Evolutionary conservation across 2,329 filamentous ascomycete species (phyloP).

Genomic region (Furcasterigmium furcatum): DNA sequence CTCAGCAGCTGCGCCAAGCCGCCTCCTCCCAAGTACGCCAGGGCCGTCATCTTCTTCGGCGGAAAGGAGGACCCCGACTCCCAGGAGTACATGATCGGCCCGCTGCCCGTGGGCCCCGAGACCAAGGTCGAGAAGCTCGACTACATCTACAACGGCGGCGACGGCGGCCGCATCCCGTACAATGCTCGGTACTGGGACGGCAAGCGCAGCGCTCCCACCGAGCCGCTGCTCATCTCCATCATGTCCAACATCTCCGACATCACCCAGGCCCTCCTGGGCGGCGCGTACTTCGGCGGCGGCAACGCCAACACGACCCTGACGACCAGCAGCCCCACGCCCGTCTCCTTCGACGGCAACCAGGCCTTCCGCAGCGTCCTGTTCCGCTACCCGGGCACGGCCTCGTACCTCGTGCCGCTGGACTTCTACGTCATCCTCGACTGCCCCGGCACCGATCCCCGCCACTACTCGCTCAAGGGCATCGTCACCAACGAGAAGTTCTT

Average conservation of each 20-base stretch:
- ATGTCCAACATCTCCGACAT: constrained; percentile 44
- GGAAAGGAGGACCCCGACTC: constrained; percentile 36
- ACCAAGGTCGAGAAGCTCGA: constrained; percentile 34
- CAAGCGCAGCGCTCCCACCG: constrained; percentile 23
- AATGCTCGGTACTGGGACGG: constrained; percentile 28
- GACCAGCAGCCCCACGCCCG: constrained; percentile 28
- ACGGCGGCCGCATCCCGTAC: constrained; percentile 29
- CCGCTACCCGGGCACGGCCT: constrained; percentile 31
- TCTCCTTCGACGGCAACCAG: constrained; percentile 34
- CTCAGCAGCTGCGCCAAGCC: constrained; percentile 28
- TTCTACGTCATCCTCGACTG: constrained; percentile 40
- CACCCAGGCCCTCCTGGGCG: constrained; percentile 32
- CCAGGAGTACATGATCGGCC: constrained; percentile 46
- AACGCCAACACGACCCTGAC: constrained; percentile 24
- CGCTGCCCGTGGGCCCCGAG: constrained; percentile 35
- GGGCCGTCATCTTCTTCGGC: constrained; percentile 41
- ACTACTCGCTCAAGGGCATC: constrained; percentile 37
- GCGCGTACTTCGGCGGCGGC: constrained; percentile 25
- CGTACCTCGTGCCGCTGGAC: constrained; percentile 38
- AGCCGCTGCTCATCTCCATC: constrained; percentile 29
- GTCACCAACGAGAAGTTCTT: constrained; percentile 38
- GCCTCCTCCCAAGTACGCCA: constrained; percentile 37
- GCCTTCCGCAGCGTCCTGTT: constrained; percentile 38
- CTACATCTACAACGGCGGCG: constrained; percentile 40
- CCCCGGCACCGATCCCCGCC: constrained; percentile 36